Base-by-base conservation (phyloP, 2,329 filamentous ascomycete species). In the Paraphaeosphaeria minitans region DNA sequence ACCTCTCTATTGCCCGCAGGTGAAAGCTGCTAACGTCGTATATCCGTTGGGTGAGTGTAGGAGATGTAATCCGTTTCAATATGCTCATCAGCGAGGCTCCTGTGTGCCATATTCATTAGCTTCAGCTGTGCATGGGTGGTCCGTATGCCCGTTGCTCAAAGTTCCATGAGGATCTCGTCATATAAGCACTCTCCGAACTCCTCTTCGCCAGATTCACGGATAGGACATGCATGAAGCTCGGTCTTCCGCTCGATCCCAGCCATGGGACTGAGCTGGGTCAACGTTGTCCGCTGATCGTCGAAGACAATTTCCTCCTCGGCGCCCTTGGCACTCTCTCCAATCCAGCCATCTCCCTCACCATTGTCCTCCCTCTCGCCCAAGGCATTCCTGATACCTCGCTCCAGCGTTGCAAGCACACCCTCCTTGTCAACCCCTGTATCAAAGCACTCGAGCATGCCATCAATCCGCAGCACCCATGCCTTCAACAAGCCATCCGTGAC, bases 391-490 rank as follows among this genome's bases (percentile, higher is more conserved):
- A 74, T 61, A 9, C 61, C 58, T 8, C 67, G 56, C 7, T 65
- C 54, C 14, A 74, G 22, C 14, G 59, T 54, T 14, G 39, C 46
- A 7, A 60, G 31, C 22, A 57, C 54, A 45, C 65, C 59, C 3
- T 59, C 59, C 1, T 46, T 57, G 33, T 53, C 55, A 2, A 63
- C 9, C 4, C 52, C 53, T 14, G 59, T 63, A 41, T 58, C 65
- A 4, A 55, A 33, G 8, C 27, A 8, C 14, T 59, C 27, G 14
- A 73, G 39, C 27, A 64, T 29, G 0, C 27, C 50, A 9, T 71
- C 68, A n/a, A 71, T 14, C 3, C 27, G 61, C 1, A 49, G 9
- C 1, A 58, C 63, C 70, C 71, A 72, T 5, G 29, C 13, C 42
- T 37, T 61, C 16, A 71, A 42, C 27, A 22, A 57, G 9, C 33